Percentiles rank a stretch among this genome's conserved stretches.
Evolutionary conservation across 768 basidiomycete species (phyloP).

Genomic region (Leccinum fibrillosum): DNA sequence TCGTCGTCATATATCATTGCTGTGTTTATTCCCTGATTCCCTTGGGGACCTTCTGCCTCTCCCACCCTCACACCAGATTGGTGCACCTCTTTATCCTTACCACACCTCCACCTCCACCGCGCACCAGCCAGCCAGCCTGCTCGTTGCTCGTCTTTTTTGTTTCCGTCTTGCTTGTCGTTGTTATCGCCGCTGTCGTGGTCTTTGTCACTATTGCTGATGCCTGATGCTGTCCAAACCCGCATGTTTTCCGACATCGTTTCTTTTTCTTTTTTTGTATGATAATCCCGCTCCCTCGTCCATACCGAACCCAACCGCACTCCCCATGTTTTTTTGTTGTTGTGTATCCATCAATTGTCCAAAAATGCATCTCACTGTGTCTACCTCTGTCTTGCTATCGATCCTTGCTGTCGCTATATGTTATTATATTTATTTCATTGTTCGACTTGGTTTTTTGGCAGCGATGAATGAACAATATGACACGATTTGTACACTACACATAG

Average conservation of each 20-base stretch:
- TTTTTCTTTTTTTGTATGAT: not conserved
- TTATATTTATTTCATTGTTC: not conserved
- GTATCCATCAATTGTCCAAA: not conserved
- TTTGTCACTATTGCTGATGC: not conserved
- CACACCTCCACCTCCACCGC: not conserved
- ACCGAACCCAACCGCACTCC: not conserved
- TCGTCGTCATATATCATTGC: conserved; percentile 11
- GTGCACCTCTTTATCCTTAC: not conserved
- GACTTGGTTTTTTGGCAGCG: not conserved
- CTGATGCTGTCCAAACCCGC: not conserved
- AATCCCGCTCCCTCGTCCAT: not conserved
- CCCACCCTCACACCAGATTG: not conserved
- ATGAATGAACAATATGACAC: not conserved
- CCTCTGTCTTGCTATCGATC: not conserved
- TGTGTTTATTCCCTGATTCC: conserved; percentile 12
- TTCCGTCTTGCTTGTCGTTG: not conserved
- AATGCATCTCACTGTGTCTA: not conserved
- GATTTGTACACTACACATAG: not conserved
- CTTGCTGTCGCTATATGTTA: not conserved
- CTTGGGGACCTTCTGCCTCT: not conserved
- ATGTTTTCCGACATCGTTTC: not conserved
- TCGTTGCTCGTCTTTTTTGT: not conserved
- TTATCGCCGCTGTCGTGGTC: not conserved
- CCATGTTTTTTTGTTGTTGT: not conserved
- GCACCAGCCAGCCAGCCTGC: not conserved